These are phyloP conservation scores for Sedum album DNA, from an alignment of 164 flowering plant genomes.

Conservation along the genomic window DNA sequence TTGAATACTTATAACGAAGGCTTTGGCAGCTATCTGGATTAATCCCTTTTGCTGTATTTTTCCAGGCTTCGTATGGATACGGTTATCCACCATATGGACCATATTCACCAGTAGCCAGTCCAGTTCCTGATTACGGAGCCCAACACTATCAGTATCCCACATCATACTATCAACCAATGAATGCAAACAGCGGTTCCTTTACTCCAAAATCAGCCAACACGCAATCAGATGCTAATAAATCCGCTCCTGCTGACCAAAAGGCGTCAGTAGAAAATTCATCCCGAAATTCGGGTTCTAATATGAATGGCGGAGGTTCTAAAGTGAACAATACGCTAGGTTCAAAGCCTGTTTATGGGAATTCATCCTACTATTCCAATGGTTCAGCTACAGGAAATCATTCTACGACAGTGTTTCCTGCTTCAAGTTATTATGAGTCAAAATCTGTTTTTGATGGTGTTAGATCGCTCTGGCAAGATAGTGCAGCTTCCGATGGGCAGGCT, in stretches of 20 bases:
- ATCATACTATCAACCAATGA: constrained; percentile 47
- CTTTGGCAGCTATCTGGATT: too few relatives aligned
- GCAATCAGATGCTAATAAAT: constrained; percentile 34
- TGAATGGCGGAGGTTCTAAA: constrained; percentile 30
- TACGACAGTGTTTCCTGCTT: constrained; percentile 32
- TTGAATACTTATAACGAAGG: too few relatives aligned
- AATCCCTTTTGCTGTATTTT: too few relatives aligned
- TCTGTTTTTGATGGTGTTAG: constrained; percentile 31
- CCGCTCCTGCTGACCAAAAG: constrained; percentile 41
- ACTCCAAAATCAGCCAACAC: constrained; percentile 24
- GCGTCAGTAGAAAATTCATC: constrained; percentile 39
- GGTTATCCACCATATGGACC: constrained; percentile 68
- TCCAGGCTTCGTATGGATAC: constrained; percentile 52
- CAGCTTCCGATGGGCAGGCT: constrained; percentile 32
- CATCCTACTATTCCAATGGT: constrained; percentile 28
- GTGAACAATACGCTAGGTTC: constrained; percentile 32
- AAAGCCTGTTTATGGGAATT: constrained; percentile 31
- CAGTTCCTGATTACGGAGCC: constrained; percentile 75
- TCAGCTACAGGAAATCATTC: constrained; percentile 38
- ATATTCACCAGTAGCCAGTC: constrained; percentile 56
- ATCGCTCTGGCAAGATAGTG: constrained; percentile 40
- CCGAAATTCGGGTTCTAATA: constrained; percentile 27
- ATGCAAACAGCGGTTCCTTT: constrained; percentile 33
- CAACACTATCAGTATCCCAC: constrained; percentile 73
- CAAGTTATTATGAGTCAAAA: constrained; percentile 53